A percentile compares a stretch with the other conserved stretches of the same genome.
Conservation (phyloP, 2,329 filamentous ascomycete species). For the Metarhizium robertsii region DNA sequence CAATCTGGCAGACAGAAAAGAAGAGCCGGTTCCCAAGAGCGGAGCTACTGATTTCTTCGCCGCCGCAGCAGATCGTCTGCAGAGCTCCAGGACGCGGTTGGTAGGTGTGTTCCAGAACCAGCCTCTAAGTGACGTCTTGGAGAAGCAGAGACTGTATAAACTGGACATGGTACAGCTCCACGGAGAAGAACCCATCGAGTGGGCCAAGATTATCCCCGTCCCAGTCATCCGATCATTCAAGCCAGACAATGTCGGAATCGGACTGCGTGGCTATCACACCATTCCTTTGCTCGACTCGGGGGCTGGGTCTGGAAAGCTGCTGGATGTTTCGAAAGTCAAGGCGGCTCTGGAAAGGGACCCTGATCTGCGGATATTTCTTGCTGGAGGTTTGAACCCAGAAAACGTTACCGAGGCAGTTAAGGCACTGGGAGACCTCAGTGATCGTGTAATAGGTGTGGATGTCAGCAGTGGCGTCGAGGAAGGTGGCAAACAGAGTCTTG, state of each 20-base stretch:
- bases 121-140: constrained; percentile 70
- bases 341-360: constrained; percentile 55
- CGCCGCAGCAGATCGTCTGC: constrained; percentile 36
- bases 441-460: constrained; percentile 72
- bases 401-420: constrained; percentile 64
- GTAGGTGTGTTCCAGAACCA: constrained; percentile 95
- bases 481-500: constrained; percentile 68
- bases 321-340: constrained; percentile 65
- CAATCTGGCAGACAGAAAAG: constrained; percentile 25
- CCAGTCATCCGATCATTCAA: constrained; percentile 84
- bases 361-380: constrained; percentile 68
- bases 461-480: constrained; percentile 91
- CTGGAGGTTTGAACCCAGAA: constrained; percentile 71
- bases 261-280: constrained; percentile 69
- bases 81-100: constrained; percentile 57
- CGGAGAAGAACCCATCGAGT: constrained; percentile 85
- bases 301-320: constrained; percentile 67
- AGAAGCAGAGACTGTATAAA: constrained; percentile 63
- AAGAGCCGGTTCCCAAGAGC: constrained; percentile 17
- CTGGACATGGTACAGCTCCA: constrained; percentile 92
- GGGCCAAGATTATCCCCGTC: constrained; percentile 80
- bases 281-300: constrained; percentile 83
- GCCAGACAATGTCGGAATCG: constrained; percentile 63
- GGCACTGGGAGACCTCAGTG: constrained; percentile 48
- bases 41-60: constrained; percentile 62